Percentiles rank a stretch among this genome's conserved stretches.
These are phyloP conservation scores for Microbotryum intermedium DNA, from an alignment of 1,284 basidiomycete species.

Conservation along the genomic window DNA sequence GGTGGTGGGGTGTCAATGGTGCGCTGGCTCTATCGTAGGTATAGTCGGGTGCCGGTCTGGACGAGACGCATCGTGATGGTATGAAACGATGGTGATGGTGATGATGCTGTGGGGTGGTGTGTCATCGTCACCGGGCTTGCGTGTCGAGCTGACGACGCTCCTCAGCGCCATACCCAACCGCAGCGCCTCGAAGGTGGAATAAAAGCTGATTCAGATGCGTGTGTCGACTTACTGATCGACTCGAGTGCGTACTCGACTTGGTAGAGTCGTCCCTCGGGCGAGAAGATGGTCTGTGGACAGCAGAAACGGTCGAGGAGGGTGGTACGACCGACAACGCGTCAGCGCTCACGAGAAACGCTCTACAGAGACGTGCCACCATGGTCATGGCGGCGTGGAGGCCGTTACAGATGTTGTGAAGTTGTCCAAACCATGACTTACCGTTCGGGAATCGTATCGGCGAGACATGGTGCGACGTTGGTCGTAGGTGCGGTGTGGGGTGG, in stretches of 20 bases:
- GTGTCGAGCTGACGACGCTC: no score
- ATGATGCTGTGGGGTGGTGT: no score
- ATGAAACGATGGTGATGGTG: no score
- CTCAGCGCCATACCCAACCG: neutral
- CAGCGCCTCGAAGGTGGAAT: no score
- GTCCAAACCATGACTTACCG: neutral
- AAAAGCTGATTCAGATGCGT: neutral
- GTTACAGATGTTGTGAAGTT: neutral
- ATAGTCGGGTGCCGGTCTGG: no score
- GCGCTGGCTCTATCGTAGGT: no score
- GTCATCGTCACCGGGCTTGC: no score
- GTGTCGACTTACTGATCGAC: slow-evolving; percentile 25
- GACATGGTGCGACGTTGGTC: slow-evolving; percentile 8
- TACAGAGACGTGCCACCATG: no score
- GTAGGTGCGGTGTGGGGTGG: no score
- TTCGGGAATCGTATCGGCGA: slow-evolving; percentile 32
- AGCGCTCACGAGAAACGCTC: slow-evolving; percentile 1
- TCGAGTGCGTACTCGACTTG: slow-evolving; percentile 36
- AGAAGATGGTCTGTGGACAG: slow-evolving; percentile 29
- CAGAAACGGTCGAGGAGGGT: neutral
- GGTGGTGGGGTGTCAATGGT: no score
- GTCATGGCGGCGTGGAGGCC: neutral
- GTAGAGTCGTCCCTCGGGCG: slow-evolving; percentile 35
- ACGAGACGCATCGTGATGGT: no score
- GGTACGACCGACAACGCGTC: neutral